A percentile compares a stretch with the other conserved stretches of the same genome.
phyloP scores from a whole-genome alignment of 371 early-diverging fungal species.

The Zychaea mexicana region DNA sequence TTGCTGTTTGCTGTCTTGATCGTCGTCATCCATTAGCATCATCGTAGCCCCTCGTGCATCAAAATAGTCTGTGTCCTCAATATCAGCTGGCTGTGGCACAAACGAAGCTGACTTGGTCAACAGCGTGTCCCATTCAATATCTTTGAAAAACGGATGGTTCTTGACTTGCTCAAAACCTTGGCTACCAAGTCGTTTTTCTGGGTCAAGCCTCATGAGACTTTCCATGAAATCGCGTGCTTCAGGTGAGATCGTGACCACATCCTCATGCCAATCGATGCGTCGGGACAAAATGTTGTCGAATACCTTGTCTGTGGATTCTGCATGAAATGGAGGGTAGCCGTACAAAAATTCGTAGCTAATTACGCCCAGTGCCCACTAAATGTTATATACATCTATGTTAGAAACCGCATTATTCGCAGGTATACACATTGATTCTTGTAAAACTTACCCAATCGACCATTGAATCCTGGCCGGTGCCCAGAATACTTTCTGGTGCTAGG shows the following conservation, averaged over 20 bases:
- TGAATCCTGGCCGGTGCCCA: conserved; percentile 83
- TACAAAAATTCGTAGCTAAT: conserved; percentile 90
- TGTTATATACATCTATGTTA: too few relatives aligned
- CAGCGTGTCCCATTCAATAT: conserved; percentile 73
- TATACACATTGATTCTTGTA: too few relatives aligned
- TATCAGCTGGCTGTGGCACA: conserved; percentile 76
- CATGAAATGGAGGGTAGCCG: conserved; percentile 90
- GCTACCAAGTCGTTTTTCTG: conserved; percentile 74
- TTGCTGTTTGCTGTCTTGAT: conserved; percentile 24
- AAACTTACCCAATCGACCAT: conserved; percentile 88
- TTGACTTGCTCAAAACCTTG: conserved; percentile 71
- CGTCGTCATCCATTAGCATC: conserved; percentile 27
- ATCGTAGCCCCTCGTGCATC: conserved; percentile 82
- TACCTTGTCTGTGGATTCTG: conserved; percentile 79
- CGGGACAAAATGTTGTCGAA: conserved; percentile 85
- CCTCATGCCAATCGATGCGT: conserved; percentile 75
- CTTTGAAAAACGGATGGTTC: conserved; percentile 66
- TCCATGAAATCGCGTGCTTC: conserved; percentile 92
- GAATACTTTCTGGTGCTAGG: conserved; percentile 92
- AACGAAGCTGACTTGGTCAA: conserved; percentile 75
- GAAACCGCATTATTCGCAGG: too few relatives aligned
- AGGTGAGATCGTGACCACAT: conserved; percentile 68
- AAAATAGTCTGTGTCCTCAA: conserved; percentile 94
- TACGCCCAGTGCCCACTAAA: conserved; percentile 88
- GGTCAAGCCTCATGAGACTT: conserved; percentile 74